A percentile compares a stretch with the other conserved stretches of the same genome.
Conservation (phyloP, 352 stramenopile species). For the Thalassiosira hispida region DNA sequence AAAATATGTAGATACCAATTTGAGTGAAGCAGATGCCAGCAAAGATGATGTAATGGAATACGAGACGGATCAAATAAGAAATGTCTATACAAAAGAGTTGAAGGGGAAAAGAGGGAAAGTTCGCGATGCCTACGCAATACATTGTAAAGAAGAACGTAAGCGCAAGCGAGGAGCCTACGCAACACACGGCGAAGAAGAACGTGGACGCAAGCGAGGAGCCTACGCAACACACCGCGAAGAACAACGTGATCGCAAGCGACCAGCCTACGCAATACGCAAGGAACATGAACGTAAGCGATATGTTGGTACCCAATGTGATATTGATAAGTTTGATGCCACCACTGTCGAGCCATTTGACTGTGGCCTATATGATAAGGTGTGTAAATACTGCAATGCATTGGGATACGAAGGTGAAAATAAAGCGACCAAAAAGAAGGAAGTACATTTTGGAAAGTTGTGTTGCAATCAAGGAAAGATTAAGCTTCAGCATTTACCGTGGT, state of each 20-base stretch:
- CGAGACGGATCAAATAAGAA: too few relatives aligned
- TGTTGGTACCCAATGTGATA: not conserved
- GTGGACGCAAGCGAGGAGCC: too few relatives aligned
- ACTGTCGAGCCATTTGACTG: not conserved
- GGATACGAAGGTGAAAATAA: not conserved
- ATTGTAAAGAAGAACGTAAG: too few relatives aligned
- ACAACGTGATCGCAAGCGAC: not conserved
- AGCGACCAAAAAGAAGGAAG: not conserved
- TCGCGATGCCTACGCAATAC: too few relatives aligned
- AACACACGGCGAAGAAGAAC: too few relatives aligned
- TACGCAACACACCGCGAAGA: too few relatives aligned
- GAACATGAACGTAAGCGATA: slow-evolving; percentile 1
- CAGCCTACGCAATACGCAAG: not conserved
- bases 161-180: too few relatives aligned
- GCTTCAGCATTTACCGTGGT: not conserved
- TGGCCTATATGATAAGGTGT: not conserved
- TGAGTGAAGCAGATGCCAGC: too few relatives aligned
- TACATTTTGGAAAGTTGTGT: not conserved
- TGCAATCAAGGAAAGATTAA: not conserved
- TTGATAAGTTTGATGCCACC: not conserved
- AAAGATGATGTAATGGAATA: too few relatives aligned
- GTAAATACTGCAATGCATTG: not conserved
- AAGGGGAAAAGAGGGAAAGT: too few relatives aligned
- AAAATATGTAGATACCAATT: too few relatives aligned
- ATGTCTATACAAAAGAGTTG: too few relatives aligned